Percentiles rank a stretch among this genome's conserved stretches.
Evolutionary conservation across 306 rosid species (phyloP).

Genomic region (Sindora glabra): DNA sequence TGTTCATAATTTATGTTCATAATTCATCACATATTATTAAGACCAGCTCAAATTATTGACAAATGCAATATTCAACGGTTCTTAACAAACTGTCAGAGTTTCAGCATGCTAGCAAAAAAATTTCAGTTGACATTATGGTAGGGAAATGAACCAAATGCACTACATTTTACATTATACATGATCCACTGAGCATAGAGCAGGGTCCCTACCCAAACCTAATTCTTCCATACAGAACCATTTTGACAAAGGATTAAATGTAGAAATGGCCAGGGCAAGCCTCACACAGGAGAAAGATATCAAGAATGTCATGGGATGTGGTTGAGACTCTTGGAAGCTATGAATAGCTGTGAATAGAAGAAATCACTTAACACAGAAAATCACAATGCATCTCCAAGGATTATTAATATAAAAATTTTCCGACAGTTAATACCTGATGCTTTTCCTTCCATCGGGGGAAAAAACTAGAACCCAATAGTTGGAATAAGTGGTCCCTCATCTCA

Average conservation of each 20-base stretch:
- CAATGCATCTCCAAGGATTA: conserved; percentile 2
- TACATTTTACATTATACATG: background rate
- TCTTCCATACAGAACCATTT: background rate
- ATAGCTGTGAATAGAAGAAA: background rate
- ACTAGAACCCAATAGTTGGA: conserved; percentile 80
- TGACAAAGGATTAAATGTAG: background rate
- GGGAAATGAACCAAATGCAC: conserved; percentile 2
- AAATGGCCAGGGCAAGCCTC: background rate
- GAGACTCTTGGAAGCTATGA: conserved; percentile 5
- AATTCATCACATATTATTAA: background rate
- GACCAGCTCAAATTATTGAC: conserved; percentile 2
- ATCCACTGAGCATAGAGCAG: too few relatives aligned
- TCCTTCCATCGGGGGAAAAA: conserved; percentile 98
- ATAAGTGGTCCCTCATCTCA: conserved; percentile 96
- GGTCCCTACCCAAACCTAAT: too few relatives aligned
- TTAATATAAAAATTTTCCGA: background rate
- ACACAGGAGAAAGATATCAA: background rate
- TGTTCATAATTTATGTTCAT: too few relatives aligned
- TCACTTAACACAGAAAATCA: background rate
- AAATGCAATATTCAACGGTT: background rate
- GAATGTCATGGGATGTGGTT: background rate
- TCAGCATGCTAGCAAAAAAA: background rate
- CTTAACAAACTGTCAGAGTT: background rate
- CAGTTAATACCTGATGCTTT: conserved; percentile 74
- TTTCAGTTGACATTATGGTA: background rate